phyloP scores from a whole-genome alignment of 192 early-diverging fungal species.

The Mortierella hygrophila region DNA sequence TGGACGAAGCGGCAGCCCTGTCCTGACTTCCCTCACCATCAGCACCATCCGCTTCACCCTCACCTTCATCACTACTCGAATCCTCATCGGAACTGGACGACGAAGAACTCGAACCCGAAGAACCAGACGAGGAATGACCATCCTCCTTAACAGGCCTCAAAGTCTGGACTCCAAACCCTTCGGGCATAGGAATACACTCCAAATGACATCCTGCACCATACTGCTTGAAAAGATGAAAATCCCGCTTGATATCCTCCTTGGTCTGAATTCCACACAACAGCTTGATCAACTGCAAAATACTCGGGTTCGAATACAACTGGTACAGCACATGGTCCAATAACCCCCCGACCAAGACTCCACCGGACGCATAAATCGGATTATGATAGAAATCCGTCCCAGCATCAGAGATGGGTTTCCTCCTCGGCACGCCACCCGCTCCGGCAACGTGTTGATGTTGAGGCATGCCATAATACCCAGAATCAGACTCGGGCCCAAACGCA shows the following conservation, averaged over 20 bases:
- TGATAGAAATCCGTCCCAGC: constrained; percentile 39
- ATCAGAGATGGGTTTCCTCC: background rate
- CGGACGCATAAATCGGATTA: constrained; percentile 75
- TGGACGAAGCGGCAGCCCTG: background rate
- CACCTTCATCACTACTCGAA: background rate
- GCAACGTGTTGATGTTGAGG: background rate
- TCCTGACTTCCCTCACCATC: background rate
- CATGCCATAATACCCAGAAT: constrained; percentile 30
- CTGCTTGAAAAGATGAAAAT: constrained; percentile 53
- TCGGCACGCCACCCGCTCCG: background rate
- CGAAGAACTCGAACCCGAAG: background rate
- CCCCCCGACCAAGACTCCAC: constrained; percentile 70
- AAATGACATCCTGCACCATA: constrained; percentile 42
- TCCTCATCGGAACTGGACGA: constrained; percentile 7
- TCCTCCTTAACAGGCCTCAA: constrained; percentile 6
- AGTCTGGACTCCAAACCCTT: constrained; percentile 57
- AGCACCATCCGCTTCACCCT: background rate
- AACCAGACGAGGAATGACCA: too few species aligned
- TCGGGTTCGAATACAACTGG: constrained; percentile 65
- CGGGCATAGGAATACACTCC: constrained; percentile 45
- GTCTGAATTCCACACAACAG: constrained; percentile 70
- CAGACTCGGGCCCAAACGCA: constrained; percentile 14
- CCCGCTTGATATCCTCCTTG: constrained; percentile 48
- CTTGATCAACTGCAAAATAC: constrained; percentile 72
- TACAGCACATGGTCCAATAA: constrained; percentile 69